Evolutionary conservation across 768 basidiomycete genomes (phyloP).

Genomic region (Trametopsis cervina): DNA sequence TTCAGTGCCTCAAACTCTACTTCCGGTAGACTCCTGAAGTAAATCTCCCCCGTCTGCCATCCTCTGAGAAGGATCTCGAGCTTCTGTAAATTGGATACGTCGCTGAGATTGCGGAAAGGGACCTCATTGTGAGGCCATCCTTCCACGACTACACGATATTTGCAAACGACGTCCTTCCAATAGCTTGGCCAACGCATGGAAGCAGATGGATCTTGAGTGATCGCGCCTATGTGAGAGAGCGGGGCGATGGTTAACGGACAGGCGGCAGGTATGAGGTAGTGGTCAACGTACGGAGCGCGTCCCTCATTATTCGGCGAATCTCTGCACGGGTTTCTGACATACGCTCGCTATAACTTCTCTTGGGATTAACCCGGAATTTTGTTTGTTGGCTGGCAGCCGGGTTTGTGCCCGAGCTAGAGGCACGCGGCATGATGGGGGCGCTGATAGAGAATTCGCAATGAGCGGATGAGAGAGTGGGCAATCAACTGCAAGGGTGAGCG

Average conservation of each 20-base stretch:
- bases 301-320: conserved; percentile 19
- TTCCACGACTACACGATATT: conserved; percentile 23
- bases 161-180: conserved; percentile 21
- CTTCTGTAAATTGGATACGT: conserved; percentile 22
- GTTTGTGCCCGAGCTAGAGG: conserved; percentile 7
- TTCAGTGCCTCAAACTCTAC: conserved; percentile 15
- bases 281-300: conserved; percentile 17
- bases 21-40: conserved; percentile 18
- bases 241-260: background rate
- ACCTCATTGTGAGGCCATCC: conserved; percentile 23
- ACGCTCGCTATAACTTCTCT: conserved; percentile 21
- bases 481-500: background rate
- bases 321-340: conserved; percentile 23
- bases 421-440: conserved; percentile 11
- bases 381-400: conserved; percentile 14
- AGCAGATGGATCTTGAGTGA: conserved; percentile 20
- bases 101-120: conserved; percentile 24
- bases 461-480: background rate
- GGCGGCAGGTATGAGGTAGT: background rate
- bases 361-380: conserved; percentile 21
- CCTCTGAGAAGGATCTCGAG: conserved; percentile 22
- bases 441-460: background rate
- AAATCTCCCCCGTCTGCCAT: conserved; percentile 18
- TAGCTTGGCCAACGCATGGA: conserved; percentile 22
- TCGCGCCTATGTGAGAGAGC: conserved; percentile 11